phyloP scores from a whole-genome alignment of 2,329 filamentous ascomycete species.

The Fusarium devonianum region DNA sequence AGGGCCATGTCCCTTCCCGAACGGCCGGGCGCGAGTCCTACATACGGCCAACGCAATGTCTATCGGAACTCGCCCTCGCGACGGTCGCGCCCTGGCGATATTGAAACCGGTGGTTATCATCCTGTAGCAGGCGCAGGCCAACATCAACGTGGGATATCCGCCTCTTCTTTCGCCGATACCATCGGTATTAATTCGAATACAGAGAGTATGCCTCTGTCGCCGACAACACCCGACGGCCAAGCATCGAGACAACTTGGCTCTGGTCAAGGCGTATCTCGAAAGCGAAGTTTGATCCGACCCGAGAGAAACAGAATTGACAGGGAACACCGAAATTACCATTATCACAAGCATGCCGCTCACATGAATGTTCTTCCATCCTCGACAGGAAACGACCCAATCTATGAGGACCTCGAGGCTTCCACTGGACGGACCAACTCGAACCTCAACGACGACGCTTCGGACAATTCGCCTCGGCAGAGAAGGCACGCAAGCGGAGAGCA shows the following conservation, averaged over 20 bases:
- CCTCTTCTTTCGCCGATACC: constrained; percentile 66
- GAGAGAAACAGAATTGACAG: constrained; percentile 86
- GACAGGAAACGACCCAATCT: constrained; percentile 88
- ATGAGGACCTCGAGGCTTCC: constrained; percentile 77
- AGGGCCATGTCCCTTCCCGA: constrained; percentile 68
- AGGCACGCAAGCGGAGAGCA: constrained; percentile 44
- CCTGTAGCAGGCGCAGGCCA: constrained; percentile 50
- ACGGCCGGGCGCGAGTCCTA: constrained; percentile 69
- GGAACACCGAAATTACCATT: constrained; percentile 94
- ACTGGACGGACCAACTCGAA: constrained; percentile 61
- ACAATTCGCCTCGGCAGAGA: constrained; percentile 52
- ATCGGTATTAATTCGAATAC: constrained; percentile 63
- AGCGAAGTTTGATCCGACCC: constrained; percentile 87
- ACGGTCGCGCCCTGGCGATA: constrained; percentile 70
- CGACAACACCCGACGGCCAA: constrained; percentile 47
- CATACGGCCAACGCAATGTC: constrained; percentile 66
- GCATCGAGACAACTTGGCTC: constrained; percentile 37
- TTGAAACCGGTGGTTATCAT: constrained; percentile 69
- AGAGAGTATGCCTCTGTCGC: constrained; percentile 64
- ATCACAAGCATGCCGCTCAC: constrained; percentile 90
- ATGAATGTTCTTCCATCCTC: constrained; percentile 91
- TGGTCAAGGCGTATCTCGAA: constrained; percentile 63
- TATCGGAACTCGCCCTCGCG: constrained; percentile 75
- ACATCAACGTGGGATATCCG: constrained; percentile 65
- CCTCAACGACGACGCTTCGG: constrained; percentile 55